Evolutionary conservation across 768 basidiomycete genomes (phyloP).

Genomic region (Boletus sensibilis): DNA sequence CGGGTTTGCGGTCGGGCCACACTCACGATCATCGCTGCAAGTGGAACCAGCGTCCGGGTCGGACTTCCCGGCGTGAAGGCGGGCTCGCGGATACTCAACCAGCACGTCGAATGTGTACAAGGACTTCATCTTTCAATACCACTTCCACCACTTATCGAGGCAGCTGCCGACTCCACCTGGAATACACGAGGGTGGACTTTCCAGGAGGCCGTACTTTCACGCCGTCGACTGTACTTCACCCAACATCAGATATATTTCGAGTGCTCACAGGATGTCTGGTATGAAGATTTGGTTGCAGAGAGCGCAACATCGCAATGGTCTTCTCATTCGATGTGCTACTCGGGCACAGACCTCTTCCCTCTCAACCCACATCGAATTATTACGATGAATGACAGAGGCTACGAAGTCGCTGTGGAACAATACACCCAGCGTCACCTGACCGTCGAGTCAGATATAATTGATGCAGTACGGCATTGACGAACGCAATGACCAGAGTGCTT

Average conservation of each 20-base stretch:
- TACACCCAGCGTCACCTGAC: slow-evolving; percentile 16
- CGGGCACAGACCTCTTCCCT: neutral
- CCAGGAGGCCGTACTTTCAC: slow-evolving; percentile 22
- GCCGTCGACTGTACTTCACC: slow-evolving; percentile 23
- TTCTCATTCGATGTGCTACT: slow-evolving; percentile 8
- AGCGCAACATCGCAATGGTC: neutral
- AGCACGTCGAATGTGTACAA: slow-evolving; percentile 20
- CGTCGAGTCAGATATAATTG: slow-evolving; percentile 14
- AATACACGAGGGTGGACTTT: slow-evolving; percentile 25
- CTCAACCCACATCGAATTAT: neutral
- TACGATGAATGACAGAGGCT: slow-evolving; percentile 2
- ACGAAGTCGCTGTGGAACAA: slow-evolving; percentile 5
- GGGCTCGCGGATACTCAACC: slow-evolving; percentile 12
- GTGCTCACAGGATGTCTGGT: slow-evolving; percentile 21
- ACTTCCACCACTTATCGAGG: slow-evolving; percentile 12
- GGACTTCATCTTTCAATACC: slow-evolving; percentile 23
- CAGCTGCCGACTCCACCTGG: slow-evolving; percentile 12
- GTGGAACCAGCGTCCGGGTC: slow-evolving; percentile 9
- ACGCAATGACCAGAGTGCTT: neutral
- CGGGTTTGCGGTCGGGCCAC: slow-evolving; percentile 17
- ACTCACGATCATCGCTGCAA: slow-evolving; percentile 21
- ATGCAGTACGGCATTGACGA: slow-evolving; percentile 6
- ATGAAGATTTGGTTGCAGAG: slow-evolving; percentile 25
- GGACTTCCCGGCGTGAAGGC: slow-evolving; percentile 13
- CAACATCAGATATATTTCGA: slow-evolving; percentile 23